Base-by-base conservation (phyloP, 495 filamentous ascomycete species). In the Tuber brumale region DNA sequence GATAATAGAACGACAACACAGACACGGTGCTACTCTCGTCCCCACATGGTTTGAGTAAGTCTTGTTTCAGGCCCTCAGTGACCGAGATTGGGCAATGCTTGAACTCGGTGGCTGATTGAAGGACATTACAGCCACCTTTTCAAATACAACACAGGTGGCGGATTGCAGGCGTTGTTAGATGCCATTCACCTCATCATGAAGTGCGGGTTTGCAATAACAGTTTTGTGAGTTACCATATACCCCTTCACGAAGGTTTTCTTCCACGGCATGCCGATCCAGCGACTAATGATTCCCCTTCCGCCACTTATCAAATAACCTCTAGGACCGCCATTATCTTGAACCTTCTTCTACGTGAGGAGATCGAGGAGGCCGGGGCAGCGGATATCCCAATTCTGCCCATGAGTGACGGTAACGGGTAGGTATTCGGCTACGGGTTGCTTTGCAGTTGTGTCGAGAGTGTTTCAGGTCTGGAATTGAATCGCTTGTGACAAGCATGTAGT, bases 101-200 rank as follows among this genome's bases (percentile, higher is more conserved):
- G 3, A n/a, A 21, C 19, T 74, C 27, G 31, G 70, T 71, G 23
- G 18, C 16, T 42, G 71, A 75, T 31, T 75, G 5, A 45, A 14
- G 72, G 39, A 3, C 37, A 2, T 2, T 83, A 84, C 76, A 81
- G 81, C 48, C 90, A 89, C 77, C 89, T 96, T 75, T 97, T 97
- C 83, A 91, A 92, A 9, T 89, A 88, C 70, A 78, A 76, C 0
- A 93, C 93, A n/a, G 85, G 77, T 48, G 77, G 77, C 14, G 86
- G 89, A 16, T 86, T 95, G 72, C 86, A 88, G 48, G 94, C 94
- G 4, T 91, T 97, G 83, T 86, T 94, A 73, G 92, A 97, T 81
- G 94, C 94, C 69, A 92, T 96, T 18, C 87, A 87, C 37, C 84
- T 97, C 43, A 87, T 97, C 70, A 90, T 96, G 89, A 89, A 92